Evolutionary conservation across 2,329 filamentous ascomycete genomes (phyloP), one percentile per base, ranked within the genome.

Genomic region (Clarireedia sp.): DNA sequence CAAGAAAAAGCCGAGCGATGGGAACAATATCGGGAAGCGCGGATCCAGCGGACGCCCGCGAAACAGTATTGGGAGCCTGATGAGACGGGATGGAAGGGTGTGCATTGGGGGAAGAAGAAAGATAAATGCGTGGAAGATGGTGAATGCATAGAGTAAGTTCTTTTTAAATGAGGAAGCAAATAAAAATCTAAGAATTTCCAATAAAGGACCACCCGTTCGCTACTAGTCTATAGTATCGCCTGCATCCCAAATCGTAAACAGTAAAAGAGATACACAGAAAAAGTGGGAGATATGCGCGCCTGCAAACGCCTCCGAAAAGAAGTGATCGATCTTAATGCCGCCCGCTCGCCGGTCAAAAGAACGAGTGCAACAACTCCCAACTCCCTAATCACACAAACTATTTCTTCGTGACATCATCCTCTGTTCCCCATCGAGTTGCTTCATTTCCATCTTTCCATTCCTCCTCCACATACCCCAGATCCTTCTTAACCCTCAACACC

Each of bases 401-500:
- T 26, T 50, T 50, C 24, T 56, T 54, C 36, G 7, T 21, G 45
- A 49, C 36, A 49, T 59, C 62, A 7, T 57, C 72, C 17, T 78
- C 75, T 40, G 74, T 81, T 51, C 87, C 87, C 91, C 91, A 96
- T 68, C 91, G 78, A 51, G 82, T 81, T 29, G 82, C 86, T 75
- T 97, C 92, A 64, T 96, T 88, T 9, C 89, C 91, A 5, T 83
- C 85, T 56, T 79, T 78, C 90, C 94, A 96, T 26, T 82, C 77
- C 63, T 87, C 86, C 73, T 97, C 92, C 4, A 86, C 78, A 67
- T 99, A 97, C 0, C 90, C 90, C 43, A 96, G 78, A 60, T 87
- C 79, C 66, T 81, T 78, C 79, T 99, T 99, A 59, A 97, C 90
- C 62, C 85, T 82, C 55, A 84, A 77, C 0, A 99, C 88, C 1